Percentiles rank a stretch among this genome's conserved stretches.
These are phyloP conservation scores for Orbilia brochopaga DNA, from an alignment of 2,329 filamentous ascomycete species.

Conservation along the genomic window DNA sequence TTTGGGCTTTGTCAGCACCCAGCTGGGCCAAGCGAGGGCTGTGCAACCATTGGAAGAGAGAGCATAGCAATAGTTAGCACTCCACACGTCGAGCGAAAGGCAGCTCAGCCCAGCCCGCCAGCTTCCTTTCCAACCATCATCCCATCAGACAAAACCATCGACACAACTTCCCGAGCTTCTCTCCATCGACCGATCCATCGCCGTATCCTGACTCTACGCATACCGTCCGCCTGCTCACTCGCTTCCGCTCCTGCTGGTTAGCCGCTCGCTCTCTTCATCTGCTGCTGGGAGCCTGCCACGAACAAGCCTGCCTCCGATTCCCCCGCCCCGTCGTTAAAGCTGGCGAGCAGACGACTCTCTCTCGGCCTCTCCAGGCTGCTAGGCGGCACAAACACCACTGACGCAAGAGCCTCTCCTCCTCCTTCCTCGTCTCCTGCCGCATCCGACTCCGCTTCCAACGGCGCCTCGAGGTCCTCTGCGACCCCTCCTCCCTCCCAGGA, in stretches of 20 bases:
- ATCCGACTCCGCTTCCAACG: constrained; percentile 19
- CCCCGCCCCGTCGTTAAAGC: constrained; percentile 33
- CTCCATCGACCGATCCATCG: no score
- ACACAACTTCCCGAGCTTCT: no score
- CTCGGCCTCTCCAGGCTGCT: constrained; percentile 51
- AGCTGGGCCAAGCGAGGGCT: constrained; percentile 26
- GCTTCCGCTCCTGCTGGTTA: neutral
- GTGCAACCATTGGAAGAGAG: constrained; percentile 3
- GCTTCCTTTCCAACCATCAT: neutral
- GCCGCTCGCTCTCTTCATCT: neutral
- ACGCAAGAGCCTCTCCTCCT: constrained; percentile 36
- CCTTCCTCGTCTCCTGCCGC: constrained; percentile 18
- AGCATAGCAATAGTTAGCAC: neutral
- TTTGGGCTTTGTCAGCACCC: constrained; percentile 26
- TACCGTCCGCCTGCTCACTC: neutral
- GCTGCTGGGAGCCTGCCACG: neutral
- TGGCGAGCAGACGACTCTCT: constrained; percentile 51
- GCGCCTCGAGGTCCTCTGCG: constrained; percentile 12
- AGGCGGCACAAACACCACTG: constrained; percentile 40
- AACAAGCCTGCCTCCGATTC: constrained; percentile 8
- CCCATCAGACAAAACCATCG: no score
- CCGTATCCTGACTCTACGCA: no score
- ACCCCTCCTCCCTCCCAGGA: constrained; percentile 32
- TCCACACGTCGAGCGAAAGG: constrained; percentile 3
- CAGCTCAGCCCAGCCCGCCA: constrained; percentile 16